phyloP scores from a whole-genome alignment of 768 basidiomycete genomes.

The Clavulina sp. region DNA sequence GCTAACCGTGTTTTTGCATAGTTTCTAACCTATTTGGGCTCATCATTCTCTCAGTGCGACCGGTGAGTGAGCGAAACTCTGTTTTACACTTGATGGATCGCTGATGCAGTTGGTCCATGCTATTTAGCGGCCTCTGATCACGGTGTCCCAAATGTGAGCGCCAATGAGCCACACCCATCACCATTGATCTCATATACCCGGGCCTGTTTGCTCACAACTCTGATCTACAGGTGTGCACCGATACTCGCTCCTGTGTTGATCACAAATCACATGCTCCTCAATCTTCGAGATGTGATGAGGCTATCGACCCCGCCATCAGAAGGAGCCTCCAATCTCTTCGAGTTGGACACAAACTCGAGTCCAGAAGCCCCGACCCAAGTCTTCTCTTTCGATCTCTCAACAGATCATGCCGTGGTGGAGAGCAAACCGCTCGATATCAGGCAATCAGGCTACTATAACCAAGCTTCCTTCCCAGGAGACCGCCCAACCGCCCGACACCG shows the following conservation, averaged over 20 bases:
- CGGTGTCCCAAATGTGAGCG: background rate
- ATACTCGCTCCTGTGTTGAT: background rate
- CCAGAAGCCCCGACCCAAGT: background rate
- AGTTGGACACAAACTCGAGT: background rate
- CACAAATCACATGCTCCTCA: background rate
- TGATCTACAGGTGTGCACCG: background rate
- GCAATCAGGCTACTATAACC: too few species aligned
- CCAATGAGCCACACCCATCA: background rate
- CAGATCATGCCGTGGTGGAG: too few species aligned
- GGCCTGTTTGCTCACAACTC: background rate
- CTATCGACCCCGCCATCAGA: background rate
- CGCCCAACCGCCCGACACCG: too few species aligned
- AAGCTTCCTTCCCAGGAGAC: too few species aligned
- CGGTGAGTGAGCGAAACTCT: too few species aligned
- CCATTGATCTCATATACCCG: background rate
- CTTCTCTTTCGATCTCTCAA: too few species aligned
- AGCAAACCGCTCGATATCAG: too few species aligned
- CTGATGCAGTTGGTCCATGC: background rate
- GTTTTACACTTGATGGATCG: background rate
- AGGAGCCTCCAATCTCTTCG: background rate
- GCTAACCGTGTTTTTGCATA: too few species aligned
- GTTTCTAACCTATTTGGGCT: too few species aligned
- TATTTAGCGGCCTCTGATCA: background rate
- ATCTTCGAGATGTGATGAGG: slow-evolving; percentile 1
- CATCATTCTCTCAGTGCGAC: too few species aligned